These are phyloP conservation scores for Protomyces arabidopsidicola DNA, from an alignment of 1,139 yeast species.

Conservation along the genomic window DNA sequence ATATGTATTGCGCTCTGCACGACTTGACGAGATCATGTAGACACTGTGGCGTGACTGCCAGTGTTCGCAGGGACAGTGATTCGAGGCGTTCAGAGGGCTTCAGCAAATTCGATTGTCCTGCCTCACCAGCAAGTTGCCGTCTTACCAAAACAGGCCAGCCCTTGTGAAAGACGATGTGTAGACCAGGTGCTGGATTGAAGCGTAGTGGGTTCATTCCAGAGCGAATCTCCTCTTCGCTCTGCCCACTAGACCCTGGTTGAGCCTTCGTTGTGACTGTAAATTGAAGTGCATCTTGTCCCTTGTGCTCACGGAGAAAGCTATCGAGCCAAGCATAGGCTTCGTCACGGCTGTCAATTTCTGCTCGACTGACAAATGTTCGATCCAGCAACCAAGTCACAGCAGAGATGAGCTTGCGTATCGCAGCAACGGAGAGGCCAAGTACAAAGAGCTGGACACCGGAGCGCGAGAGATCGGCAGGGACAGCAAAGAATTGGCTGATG, in stretches of 20 bases:
- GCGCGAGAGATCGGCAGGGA: constrained; percentile 13
- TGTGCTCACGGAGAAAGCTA: constrained; percentile 6
- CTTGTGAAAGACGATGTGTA: constrained; percentile 3
- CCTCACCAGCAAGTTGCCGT: constrained; percentile 17
- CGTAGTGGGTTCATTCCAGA: background rate
- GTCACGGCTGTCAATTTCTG: constrained; percentile 21
- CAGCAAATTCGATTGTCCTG: constrained; percentile 18
- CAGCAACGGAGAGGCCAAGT: constrained; percentile 14
- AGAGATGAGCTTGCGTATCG: constrained; percentile 5
- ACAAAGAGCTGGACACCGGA: constrained; percentile 20
- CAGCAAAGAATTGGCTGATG: constrained; percentile 6
- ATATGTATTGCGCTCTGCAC: constrained; percentile 7
- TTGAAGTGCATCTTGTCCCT: constrained; percentile 12
- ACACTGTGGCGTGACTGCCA: constrained; percentile 5
- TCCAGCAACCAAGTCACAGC: constrained; percentile 5
- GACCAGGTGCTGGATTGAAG: constrained; percentile 20
- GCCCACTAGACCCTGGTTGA: background rate
- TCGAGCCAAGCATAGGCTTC: constrained; percentile 21
- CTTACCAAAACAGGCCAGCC: constrained; percentile 11
- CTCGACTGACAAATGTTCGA: constrained; percentile 16
- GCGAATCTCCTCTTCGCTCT: background rate
- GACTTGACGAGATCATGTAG: constrained; percentile 9
- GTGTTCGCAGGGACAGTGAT: constrained; percentile 14
- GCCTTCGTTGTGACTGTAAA: constrained; percentile 15
- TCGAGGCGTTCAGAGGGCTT: constrained; percentile 19